These are phyloP conservation scores for Aurantiochytrium sp. DNA, from an alignment of 108 stramenopile species.

Conservation along the genomic window DNA sequence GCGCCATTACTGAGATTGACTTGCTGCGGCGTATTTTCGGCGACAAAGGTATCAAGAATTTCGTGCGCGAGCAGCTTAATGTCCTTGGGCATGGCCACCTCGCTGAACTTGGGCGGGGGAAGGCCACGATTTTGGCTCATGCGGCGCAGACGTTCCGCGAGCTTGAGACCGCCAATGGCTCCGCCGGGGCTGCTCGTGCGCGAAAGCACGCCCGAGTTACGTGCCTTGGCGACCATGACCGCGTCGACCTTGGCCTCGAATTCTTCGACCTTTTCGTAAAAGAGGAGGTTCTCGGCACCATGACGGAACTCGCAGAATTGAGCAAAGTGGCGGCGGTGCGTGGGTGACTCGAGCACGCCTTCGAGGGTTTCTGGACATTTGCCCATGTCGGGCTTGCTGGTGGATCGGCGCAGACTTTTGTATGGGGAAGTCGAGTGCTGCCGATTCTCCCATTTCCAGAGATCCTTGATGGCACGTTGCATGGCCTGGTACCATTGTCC, in stretches of 20 bases:
- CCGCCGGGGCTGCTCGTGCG: no score
- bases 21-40: background rate
- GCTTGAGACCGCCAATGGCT: no score
- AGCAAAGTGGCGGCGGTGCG: background rate
- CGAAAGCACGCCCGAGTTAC: background rate
- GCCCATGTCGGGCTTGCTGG: background rate
- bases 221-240: background rate
- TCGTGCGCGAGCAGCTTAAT: background rate
- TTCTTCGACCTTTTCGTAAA: conserved; percentile 13
- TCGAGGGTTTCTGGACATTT: background rate
- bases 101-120: no score
- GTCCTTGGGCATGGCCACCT: background rate
- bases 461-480: background rate
- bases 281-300: background rate
- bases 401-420: background rate
- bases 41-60: background rate
- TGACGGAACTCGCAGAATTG: background rate
- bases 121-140: background rate
- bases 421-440: background rate
- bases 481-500: background rate
- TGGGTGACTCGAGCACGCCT: background rate
- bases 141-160: background rate
- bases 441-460: background rate
- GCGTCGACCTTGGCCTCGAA: background rate
- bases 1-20: background rate